phyloP scores from a whole-genome alignment of 768 basidiomycete genomes.

The Dacryopinax spathularia region DNA sequence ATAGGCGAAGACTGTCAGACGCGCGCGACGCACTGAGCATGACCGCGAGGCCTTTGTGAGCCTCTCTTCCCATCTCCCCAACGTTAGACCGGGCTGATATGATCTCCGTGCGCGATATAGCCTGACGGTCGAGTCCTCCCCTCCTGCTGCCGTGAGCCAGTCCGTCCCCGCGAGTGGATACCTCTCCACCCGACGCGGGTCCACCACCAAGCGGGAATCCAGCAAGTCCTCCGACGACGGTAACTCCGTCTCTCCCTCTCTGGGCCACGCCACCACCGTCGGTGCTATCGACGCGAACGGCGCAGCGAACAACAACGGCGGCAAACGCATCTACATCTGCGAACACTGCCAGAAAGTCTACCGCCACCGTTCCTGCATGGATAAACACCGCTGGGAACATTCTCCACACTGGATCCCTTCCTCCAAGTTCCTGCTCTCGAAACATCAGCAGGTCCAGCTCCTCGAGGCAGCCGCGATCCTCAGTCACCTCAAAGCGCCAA shows the following conservation, averaged over 20 bases:
- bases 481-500: slow-evolving; percentile 60
- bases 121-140: neutral
- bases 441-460: slow-evolving; percentile 94
- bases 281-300: too few species aligned
- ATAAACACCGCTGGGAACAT: slow-evolving; percentile 98
- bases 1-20: slow-evolving; percentile 7
- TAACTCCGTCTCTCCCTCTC: too few species aligned
- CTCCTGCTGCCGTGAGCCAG: neutral
- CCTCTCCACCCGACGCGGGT: neutral
- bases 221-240: neutral
- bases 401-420: slow-evolving; percentile 93
- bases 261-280: too few species aligned
- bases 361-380: slow-evolving; percentile 77
- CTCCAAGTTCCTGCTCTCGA: slow-evolving; percentile 76
- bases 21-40: neutral
- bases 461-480: slow-evolving; percentile 96
- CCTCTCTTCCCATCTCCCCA: too few species aligned
- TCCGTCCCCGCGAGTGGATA: neutral
- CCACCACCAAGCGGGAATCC: neutral
- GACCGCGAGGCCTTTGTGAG: neutral
- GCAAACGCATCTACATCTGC: slow-evolving; percentile 7
- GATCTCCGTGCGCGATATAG: too few species aligned
- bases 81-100: too few species aligned
- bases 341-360: slow-evolving; percentile 23
- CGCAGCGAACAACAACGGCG: neutral